phyloP scores from a whole-genome alignment of 345 rosid species.

The Lumnitzera racemosa region DNA sequence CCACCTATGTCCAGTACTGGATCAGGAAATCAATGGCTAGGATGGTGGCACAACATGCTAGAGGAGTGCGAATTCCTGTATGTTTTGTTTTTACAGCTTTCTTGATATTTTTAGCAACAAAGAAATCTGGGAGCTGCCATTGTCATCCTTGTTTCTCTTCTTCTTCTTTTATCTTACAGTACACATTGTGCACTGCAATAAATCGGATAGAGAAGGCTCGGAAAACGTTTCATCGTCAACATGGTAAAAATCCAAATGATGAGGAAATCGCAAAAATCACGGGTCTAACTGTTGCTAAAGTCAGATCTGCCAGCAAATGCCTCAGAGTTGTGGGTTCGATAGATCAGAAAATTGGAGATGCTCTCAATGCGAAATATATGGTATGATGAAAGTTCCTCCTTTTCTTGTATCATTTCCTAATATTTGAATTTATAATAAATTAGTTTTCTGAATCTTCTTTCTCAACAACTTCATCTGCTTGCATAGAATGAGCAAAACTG shows the following conservation, averaged over 20 bases:
- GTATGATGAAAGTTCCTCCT: slow-evolving; percentile 22
- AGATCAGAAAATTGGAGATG: slow-evolving; percentile 55
- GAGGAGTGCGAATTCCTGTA: slow-evolving; percentile 71
- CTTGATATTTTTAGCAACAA: neutral
- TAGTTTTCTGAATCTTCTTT: no score
- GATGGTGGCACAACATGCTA: slow-evolving; percentile 48
- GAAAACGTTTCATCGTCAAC: slow-evolving; percentile 37
- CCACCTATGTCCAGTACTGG: slow-evolving; percentile 88
- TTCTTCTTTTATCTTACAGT: slow-evolving; percentile 24
- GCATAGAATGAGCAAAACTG: no score
- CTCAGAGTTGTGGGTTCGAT: slow-evolving; percentile 69
- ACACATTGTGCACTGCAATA: slow-evolving; percentile 36
- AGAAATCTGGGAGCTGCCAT: slow-evolving; percentile 5
- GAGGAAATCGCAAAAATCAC: slow-evolving; percentile 55
- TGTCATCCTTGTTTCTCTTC: slow-evolving; percentile 2
- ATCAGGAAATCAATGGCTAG: slow-evolving; percentile 61
- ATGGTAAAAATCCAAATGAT: slow-evolving; percentile 51
- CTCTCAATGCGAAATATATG: slow-evolving; percentile 39
- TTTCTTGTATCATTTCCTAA: neutral
- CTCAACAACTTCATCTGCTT: no score
- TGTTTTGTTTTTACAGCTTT: slow-evolving; percentile 11
- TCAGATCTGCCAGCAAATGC: slow-evolving; percentile 65
- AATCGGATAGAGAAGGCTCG: slow-evolving; percentile 61
- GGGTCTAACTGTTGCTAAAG: slow-evolving; percentile 49
- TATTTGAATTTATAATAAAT: neutral